Evolutionary conservation across 495 filamentous ascomycete species (phyloP).

Genomic region (Tricharina praecox): DNA sequence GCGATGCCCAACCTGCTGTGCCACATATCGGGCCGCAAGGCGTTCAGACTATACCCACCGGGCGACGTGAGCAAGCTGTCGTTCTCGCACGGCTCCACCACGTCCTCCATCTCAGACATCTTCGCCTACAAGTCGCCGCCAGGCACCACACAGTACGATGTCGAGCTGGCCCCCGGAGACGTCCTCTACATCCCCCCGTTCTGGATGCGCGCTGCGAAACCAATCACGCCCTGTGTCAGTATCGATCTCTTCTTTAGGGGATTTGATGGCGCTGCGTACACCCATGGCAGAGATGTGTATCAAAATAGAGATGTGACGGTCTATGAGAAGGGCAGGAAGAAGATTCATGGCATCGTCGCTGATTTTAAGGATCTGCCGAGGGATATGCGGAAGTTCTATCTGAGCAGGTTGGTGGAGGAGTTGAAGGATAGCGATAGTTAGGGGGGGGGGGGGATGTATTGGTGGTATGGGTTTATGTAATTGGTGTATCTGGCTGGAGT

Average conservation of each 20-base stretch:
- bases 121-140: conserved; percentile 35
- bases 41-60: conserved; percentile 62
- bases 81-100: conserved; percentile 62
- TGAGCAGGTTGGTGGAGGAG: conserved; percentile 57
- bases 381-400: conserved; percentile 56
- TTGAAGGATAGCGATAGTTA: conserved; percentile 28
- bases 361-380: conserved; percentile 49
- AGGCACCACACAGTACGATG: conserved; percentile 51
- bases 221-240: conserved; percentile 48
- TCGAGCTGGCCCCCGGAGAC: conserved; percentile 48
- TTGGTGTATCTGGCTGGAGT: no score
- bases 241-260: conserved; percentile 67
- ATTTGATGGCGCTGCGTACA: conserved; percentile 33
- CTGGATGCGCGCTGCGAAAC: conserved; percentile 60
- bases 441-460: no score
- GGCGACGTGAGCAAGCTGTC: conserved; percentile 49
- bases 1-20: conserved; percentile 83
- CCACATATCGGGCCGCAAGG: conserved; percentile 55
- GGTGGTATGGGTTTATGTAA: no score
- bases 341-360: conserved; percentile 49
- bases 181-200: conserved; percentile 65
- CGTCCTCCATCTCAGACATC: conserved; percentile 51
- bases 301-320: conserved; percentile 71
- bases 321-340: conserved; percentile 63
- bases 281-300: conserved; percentile 66